Base-by-base conservation (phyloP, 2,329 filamentous ascomycete species). In the Diaporthe vexans region DNA sequence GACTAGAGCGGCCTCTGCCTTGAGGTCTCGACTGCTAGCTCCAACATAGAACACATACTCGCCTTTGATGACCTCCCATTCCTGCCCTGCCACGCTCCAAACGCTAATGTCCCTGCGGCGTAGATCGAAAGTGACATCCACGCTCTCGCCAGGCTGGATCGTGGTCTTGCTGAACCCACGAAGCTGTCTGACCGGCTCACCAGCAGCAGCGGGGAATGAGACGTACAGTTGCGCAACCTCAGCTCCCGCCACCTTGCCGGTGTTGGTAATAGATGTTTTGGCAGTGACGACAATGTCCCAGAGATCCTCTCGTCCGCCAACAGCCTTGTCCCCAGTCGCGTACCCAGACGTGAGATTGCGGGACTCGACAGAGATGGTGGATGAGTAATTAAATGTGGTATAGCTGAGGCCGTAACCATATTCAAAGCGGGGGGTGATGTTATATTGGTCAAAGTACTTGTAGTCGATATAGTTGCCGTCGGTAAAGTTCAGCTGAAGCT, bases 41-140 rank as follows among this genome's bases (percentile, higher is more conserved):
- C 88, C 88, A 4, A 89, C 84, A 74, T 80, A 85, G 11, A 90
- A 74, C 4, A 74, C 76, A 74, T 88, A 89, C 17, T 81, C 79
- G 0, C 87, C 88, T 26, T 79, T 82, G 63, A 83, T 84, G 72
- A 91, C 77, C 57, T 84, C 83, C 92, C 92, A 94, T 78, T 89
- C 88, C 82, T 93, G 91, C 26, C 84, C 85, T 1, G 80, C 82
- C 6, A 88, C 86, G 79, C 93, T 90, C 92, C 92, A 94, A 37
- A 90, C 85, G 80, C 91, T 93, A 65, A 94, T 78, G 78, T 94
- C 92, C 74, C 91, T 87, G 52, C 92, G 85, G 24, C 86, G 92
- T 54, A 94, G 79, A 26, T 84, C 79, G 74, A 94, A 89, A 0
- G 78, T 81, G 0, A 91, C 83, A 0, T 82, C 85, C 19, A 82